These are phyloP conservation scores for Peronospora belbahrii DNA, from an alignment of 352 stramenopile species.

Conservation along the genomic window DNA sequence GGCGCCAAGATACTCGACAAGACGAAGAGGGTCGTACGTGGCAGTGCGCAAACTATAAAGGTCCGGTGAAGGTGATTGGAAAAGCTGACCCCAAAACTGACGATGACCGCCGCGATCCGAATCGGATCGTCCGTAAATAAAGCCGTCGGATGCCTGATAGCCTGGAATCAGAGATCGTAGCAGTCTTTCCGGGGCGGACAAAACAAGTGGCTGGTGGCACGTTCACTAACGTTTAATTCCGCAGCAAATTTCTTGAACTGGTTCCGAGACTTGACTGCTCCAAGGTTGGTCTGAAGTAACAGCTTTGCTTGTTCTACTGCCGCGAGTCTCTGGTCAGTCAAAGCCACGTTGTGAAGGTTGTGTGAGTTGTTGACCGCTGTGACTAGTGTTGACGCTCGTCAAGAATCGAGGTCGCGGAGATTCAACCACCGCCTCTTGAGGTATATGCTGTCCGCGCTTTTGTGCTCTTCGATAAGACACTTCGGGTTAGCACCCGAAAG, in stretches of 20 bases:
- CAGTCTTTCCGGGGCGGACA: conserved; percentile 5
- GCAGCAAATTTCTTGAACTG: conserved; percentile 12
- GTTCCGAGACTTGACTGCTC: background rate
- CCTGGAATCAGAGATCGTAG: conserved; percentile 2
- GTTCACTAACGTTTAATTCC: conserved; percentile 6
- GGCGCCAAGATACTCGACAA: background rate
- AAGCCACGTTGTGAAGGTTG: background rate
- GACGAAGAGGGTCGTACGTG: background rate
- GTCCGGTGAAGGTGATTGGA: conserved; percentile 11
- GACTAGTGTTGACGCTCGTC: background rate
- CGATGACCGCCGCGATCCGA: conserved; percentile 1
- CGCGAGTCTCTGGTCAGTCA: background rate
- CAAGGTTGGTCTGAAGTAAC: background rate
- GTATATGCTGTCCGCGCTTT: conserved; percentile 11
- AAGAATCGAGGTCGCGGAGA: background rate
- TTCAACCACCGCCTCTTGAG: conserved; percentile 1
- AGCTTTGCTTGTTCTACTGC: conserved; percentile 1
- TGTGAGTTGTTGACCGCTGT: conserved; percentile 3
- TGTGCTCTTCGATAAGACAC: conserved; percentile 12
- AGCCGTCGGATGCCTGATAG: background rate
- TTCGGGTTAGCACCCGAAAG: conserved; percentile 10
- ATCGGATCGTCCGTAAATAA: conserved; percentile 2
- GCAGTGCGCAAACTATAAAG: background rate
- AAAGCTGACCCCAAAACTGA: background rate
- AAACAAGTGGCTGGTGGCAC: conserved; percentile 7